phyloP scores from a whole-genome alignment of 1,284 basidiomycete genomes.

The Trichosporon ovoides region DNA sequence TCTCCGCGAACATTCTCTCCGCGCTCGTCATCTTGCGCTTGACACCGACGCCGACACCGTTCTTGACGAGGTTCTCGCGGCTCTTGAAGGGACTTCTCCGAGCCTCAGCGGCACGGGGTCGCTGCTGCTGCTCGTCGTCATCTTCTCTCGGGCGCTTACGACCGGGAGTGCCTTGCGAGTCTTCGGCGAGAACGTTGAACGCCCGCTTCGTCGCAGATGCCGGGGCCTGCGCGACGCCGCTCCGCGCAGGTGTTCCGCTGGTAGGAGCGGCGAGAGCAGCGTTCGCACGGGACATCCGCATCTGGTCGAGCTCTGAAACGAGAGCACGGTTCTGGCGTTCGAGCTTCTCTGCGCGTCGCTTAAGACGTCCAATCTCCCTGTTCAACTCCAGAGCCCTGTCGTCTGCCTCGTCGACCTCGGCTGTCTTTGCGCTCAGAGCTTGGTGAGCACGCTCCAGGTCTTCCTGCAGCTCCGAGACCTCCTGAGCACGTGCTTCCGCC shows the following conservation, averaged over 20 bases:
- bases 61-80: conserved; percentile 1
- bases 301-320: conserved; percentile 9
- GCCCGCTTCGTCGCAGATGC: background rate
- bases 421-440: conserved; percentile 15
- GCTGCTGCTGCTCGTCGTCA: conserved; percentile 8
- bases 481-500: conserved; percentile 36
- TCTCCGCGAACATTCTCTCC: conserved; percentile 2
- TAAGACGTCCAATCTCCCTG: conserved; percentile 12
- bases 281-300: background rate
- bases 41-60: background rate
- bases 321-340: conserved; percentile 13
- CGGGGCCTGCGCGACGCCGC: background rate
- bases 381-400: conserved; percentile 19
- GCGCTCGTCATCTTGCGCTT: conserved; percentile 3
- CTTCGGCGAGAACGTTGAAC: background rate
- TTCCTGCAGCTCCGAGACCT: conserved; percentile 17
- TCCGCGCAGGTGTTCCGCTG: background rate
- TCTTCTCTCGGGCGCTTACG: conserved; percentile 18
- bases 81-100: background rate
- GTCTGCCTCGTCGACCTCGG: conserved; percentile 23
- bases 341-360: conserved; percentile 12
- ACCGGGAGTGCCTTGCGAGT: background rate
- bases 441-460: conserved; percentile 13
- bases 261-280: background rate
- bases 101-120: background rate